Evolutionary conservation across 805 yeast species (phyloP).

Genomic region (Cyberlindnera mycetangii): DNA sequence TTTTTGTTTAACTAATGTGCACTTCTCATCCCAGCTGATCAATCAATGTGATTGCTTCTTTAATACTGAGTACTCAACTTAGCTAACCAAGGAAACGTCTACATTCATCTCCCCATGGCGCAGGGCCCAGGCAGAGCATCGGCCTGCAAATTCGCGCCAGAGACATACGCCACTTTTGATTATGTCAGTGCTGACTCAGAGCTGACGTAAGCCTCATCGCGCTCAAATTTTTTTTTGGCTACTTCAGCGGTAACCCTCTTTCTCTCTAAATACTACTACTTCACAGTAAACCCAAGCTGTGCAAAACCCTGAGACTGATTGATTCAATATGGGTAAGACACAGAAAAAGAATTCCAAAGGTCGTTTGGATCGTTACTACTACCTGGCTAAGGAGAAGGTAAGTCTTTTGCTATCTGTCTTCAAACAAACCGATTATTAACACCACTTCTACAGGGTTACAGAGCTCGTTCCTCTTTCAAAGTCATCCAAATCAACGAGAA

Average conservation of each 20-base stretch:
- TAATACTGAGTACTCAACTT: too few relatives aligned
- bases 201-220: too few relatives aligned
- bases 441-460: slow-evolving; percentile 59
- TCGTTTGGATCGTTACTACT: slow-evolving; percentile 97
- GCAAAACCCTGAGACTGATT: neutral
- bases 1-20: too few relatives aligned
- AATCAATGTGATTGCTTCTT: too few relatives aligned
- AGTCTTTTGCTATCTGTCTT: neutral
- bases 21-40: too few relatives aligned
- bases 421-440: slow-evolving; percentile 6
- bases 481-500: slow-evolving; percentile 93
- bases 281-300: neutral
- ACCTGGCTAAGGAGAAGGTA: slow-evolving; percentile 87
- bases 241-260: slow-evolving; percentile 1
- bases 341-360: slow-evolving; percentile 97
- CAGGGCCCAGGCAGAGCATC: too few relatives aligned
- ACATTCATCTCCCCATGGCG: too few relatives aligned
- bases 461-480: slow-evolving; percentile 98
- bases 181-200: too few relatives aligned
- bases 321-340: slow-evolving; percentile 71
- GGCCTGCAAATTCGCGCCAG: too few relatives aligned
- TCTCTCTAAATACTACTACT: neutral
- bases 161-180: too few relatives aligned
- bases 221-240: neutral
- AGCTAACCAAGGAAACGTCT: too few relatives aligned